Conservation (phyloP, 176 grass and related monocot genomes). For the Miscanthus lutarioriparius region DNA sequence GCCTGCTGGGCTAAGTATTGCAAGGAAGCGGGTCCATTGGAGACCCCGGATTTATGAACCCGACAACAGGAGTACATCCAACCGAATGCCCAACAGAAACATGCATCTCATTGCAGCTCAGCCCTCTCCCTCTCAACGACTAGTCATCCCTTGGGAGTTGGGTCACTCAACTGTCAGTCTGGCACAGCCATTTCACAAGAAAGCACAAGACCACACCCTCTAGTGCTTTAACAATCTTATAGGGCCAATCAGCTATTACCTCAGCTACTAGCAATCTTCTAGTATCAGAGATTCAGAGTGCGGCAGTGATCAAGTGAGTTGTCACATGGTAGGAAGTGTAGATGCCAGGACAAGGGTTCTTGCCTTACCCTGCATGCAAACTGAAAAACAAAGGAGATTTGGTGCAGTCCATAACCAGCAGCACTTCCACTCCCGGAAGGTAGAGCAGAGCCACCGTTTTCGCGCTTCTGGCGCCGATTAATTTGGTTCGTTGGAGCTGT, state of each 20-base stretch:
- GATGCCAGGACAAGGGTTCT: background rate
- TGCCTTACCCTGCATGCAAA: slow-evolving; percentile 9
- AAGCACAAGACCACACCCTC: slow-evolving; percentile 9
- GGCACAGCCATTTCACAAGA: slow-evolving; percentile 35
- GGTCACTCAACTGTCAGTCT: slow-evolving; percentile 16
- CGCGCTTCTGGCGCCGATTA: background rate
- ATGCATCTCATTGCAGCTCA: background rate
- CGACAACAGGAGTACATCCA: background rate
- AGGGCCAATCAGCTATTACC: background rate
- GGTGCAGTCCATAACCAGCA: background rate
- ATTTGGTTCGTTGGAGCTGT: slow-evolving; percentile 18
- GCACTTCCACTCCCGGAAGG: slow-evolving; percentile 19
- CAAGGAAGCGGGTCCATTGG: too few relatives aligned
- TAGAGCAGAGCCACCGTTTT: background rate
- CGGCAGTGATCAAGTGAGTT: slow-evolving; percentile 18
- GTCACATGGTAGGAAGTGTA: slow-evolving; percentile 29
- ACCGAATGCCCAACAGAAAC: background rate
- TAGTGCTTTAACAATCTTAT: slow-evolving; percentile 19
- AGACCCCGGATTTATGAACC: too few relatives aligned
- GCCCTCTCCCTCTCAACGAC: too few relatives aligned
- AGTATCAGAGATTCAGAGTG: background rate
- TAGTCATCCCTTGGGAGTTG: too few relatives aligned
- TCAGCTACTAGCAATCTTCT: background rate
- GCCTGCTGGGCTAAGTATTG: too few relatives aligned
- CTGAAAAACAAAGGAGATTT: slow-evolving; percentile 13